These are phyloP conservation scores for Aspergillus fischeri DNA, from an alignment of 2,329 filamentous ascomycete species.

Conservation along the genomic window DNA sequence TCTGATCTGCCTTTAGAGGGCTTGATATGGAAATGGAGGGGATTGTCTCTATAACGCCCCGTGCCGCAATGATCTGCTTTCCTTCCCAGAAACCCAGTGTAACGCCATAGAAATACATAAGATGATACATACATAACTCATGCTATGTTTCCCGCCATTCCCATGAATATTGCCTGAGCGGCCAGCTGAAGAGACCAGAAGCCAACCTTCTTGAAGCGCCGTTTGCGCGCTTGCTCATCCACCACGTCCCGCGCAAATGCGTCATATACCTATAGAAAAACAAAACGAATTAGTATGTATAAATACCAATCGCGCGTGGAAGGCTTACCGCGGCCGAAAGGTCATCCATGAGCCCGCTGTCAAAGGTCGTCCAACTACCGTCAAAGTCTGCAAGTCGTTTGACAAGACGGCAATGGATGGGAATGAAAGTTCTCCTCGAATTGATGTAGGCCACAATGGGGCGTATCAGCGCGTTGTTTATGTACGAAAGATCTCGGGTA, in stretches of 20 bases:
- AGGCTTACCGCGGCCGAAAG: slow-evolving; percentile 68
- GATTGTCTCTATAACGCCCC: background rate
- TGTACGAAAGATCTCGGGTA: slow-evolving; percentile 84
- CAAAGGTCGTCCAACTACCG: slow-evolving; percentile 90
- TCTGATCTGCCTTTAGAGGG: background rate
- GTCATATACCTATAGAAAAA: slow-evolving; percentile 64
- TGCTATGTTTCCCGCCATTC: slow-evolving; percentile 78
- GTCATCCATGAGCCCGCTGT: slow-evolving; percentile 92
- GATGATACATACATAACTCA: slow-evolving; percentile 29
- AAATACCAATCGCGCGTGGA: background rate
- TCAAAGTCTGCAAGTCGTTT: slow-evolving; percentile 88
- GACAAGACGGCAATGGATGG: slow-evolving; percentile 88
- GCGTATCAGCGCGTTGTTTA: slow-evolving; percentile 90
- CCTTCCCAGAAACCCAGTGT: background rate
- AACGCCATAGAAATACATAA: background rate
- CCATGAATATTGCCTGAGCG: slow-evolving; percentile 90
- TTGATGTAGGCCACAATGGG: slow-evolving; percentile 99
- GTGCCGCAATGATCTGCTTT: background rate
- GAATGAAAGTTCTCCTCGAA: slow-evolving; percentile 89
- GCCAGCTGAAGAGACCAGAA: slow-evolving; percentile 93
- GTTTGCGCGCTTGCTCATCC: slow-evolving; percentile 78
- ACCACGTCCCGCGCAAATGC: slow-evolving; percentile 90
- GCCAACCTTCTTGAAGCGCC: slow-evolving; percentile 90
- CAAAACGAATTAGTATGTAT: slow-evolving; percentile 7
- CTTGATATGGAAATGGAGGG: background rate